Conservation (phyloP, 2,329 filamentous ascomycete genomes). For the Cladorrhinum sp. region DNA sequence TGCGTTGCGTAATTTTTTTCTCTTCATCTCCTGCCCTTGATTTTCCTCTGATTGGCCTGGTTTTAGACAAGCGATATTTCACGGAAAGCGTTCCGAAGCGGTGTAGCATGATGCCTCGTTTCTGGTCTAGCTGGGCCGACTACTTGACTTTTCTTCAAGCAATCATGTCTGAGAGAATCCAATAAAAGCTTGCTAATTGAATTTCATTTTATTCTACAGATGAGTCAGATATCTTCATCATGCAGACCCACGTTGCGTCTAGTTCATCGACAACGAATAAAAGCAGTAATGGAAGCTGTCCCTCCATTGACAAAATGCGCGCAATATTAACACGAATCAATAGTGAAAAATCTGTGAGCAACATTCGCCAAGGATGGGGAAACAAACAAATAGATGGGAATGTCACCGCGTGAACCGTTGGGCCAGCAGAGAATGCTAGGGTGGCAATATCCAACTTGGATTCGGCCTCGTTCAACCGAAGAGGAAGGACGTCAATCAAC, state of each 20-base stretch:
- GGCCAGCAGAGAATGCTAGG: not conserved
- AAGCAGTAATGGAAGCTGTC: not conserved
- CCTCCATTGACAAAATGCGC: not conserved
- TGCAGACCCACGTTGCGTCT: not conserved
- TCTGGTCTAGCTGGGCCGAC: not conserved
- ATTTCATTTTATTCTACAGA: not conserved
- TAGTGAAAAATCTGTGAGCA: not conserved
- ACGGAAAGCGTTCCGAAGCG: not conserved
- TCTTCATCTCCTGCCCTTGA: not conserved
- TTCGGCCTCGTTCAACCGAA: conserved; percentile 13
- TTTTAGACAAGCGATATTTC: not conserved
- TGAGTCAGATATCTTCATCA: not conserved
- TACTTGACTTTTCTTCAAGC: not conserved
- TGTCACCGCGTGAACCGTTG: conserved; percentile 5
- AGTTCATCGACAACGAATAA: not conserved
- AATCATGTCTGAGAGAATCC: not conserved
- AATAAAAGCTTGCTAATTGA: not conserved
- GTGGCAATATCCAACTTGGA: conserved; percentile 12
- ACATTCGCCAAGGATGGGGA: conserved; percentile 8
- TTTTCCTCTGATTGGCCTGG: not conserved
- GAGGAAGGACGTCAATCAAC: not conserved
- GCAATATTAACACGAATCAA: not conserved
- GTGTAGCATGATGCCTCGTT: not conserved
- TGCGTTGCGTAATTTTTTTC: not conserved
- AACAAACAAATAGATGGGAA: conserved; percentile 11